Evolutionary conservation across 331 rosid species (phyloP), one percentile per base, ranked within the genome.

Genomic region (Pyracantha coccinea): DNA sequence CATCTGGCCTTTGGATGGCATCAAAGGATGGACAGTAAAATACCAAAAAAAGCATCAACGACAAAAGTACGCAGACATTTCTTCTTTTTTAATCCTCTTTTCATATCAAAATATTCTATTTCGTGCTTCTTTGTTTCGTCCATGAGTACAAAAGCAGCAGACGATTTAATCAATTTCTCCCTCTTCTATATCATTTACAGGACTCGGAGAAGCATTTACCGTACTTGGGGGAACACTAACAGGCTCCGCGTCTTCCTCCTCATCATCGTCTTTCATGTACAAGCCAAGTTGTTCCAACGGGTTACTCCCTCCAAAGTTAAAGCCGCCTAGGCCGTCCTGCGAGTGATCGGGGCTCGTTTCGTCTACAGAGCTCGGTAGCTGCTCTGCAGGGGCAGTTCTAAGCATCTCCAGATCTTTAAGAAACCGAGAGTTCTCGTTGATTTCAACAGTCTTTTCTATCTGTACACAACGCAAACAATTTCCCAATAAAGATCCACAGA

Each of bases 371-470:
- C 91, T 86, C 3, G 96, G 91, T 66, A 90, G 73, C 66, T 77
- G 90, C 81, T 90, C 92, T 1, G 73, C 82, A 6, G 88, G 91
- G 29, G 85, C 89, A 25, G 88, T 80, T 69, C 88, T 80, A 77
- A 92, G 97, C 97, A 79, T 87, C 79, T 92, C 93, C 84, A 88
- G 79, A 80, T 90, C 96, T 83, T 87, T 81, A 10, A 90, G 89
- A 79, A 92, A 80, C 80, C 82, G 86, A 60, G 95, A 86, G 80
- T 87, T 91, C 81, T 91, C 94, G 21, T 92, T 85, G 81, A 92
- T 90, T 73, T 87, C 93, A 65, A 90, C 96, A 50, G 97, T 92
- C 78, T 86, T 92, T 73, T 92, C 96, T 81, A 92, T 83, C 97
- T 92, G 94, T 73, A 64, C 24, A 81, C 21, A 76, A 61, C 38